Percentiles rank a stretch among this genome's conserved stretches.
Conservation (phyloP, 2,329 filamentous ascomycete species). For the Zymoseptoria passerinii region DNA sequence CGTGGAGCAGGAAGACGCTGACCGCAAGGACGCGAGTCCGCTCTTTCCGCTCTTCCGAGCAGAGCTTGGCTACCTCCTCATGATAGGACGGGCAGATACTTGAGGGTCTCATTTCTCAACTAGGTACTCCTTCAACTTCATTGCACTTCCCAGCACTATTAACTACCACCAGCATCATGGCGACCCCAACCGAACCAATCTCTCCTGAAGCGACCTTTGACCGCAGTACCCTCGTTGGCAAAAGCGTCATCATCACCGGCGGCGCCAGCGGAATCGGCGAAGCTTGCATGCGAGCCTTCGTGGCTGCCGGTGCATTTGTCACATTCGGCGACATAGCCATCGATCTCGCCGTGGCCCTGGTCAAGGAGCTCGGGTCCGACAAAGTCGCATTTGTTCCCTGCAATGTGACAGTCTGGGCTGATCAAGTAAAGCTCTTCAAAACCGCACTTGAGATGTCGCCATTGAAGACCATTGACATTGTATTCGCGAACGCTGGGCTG, state of each 20-base stretch:
- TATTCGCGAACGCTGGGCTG: slow-evolving; percentile 26
- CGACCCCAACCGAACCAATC: slow-evolving; percentile 15
- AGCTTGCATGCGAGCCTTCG: slow-evolving; percentile 27
- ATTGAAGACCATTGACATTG: slow-evolving; percentile 20
- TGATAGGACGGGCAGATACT: not conserved
- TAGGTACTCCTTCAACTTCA: not conserved
- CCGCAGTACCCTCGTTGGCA: slow-evolving; percentile 33
- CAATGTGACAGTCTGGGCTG: slow-evolving; percentile 25
- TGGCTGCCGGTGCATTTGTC: slow-evolving; percentile 27
- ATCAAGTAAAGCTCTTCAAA: slow-evolving; percentile 27
- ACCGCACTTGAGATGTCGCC: slow-evolving; percentile 17
- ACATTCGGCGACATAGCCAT: slow-evolving; percentile 30
- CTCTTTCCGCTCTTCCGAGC: not conserved
- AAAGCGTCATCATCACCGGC: slow-evolving; percentile 43
- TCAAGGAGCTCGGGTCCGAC: slow-evolving; percentile 25
- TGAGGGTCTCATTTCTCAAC: too few relatives aligned
- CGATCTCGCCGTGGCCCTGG: slow-evolving; percentile 22
- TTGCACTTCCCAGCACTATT: not conserved
- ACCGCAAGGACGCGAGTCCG: not conserved
- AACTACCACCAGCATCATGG: slow-evolving; percentile 1
- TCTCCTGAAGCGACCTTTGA: slow-evolving; percentile 32
- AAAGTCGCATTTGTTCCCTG: slow-evolving; percentile 26
- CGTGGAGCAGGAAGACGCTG: not conserved
- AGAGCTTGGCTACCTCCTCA: not conserved
- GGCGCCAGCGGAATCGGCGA: slow-evolving; percentile 36